Conservation (phyloP, 2,329 filamentous ascomycete species). For the Didymellaceae sp. region DNA sequence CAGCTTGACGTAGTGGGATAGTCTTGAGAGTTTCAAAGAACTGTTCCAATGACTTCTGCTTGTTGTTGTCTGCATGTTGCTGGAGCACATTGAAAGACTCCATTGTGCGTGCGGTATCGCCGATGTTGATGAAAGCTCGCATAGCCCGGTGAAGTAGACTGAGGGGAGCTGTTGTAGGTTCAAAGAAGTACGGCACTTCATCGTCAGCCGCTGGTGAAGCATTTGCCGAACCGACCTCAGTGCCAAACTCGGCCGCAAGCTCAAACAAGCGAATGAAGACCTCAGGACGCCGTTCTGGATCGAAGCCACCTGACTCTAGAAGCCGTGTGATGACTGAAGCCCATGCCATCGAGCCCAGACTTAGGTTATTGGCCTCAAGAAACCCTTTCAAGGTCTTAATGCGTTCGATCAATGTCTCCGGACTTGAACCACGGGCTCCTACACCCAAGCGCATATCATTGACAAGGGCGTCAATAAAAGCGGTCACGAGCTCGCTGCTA, state of each 20-base stretch:
- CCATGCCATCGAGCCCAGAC: slow-evolving; percentile 53
- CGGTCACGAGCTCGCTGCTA: slow-evolving; percentile 64
- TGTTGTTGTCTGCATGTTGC: slow-evolving; percentile 53
- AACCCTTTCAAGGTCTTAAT: slow-evolving; percentile 48
- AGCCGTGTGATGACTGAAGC: slow-evolving; percentile 58
- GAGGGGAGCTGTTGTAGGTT: slow-evolving; percentile 52
- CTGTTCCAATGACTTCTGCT: slow-evolving; percentile 48
- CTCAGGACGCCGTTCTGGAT: slow-evolving; percentile 54
- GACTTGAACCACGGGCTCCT: slow-evolving; percentile 47
- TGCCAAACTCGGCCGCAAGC: slow-evolving; percentile 51
- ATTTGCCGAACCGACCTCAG: slow-evolving; percentile 48
- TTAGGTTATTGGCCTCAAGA: slow-evolving; percentile 46
- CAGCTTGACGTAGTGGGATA: slow-evolving; percentile 21
- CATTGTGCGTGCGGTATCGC: slow-evolving; percentile 49
- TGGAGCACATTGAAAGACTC: slow-evolving; percentile 48
- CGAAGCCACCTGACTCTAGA: slow-evolving; percentile 56
- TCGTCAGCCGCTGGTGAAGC: slow-evolving; percentile 29
- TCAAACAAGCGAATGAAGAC: slow-evolving; percentile 50
- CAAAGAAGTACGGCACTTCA: slow-evolving; percentile 51
- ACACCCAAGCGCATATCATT: slow-evolving; percentile 55
- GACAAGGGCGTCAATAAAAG: slow-evolving; percentile 61
- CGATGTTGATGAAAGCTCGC: slow-evolving; percentile 47
- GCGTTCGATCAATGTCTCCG: slow-evolving; percentile 41
- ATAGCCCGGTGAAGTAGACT: slow-evolving; percentile 54
- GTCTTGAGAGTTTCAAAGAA: slow-evolving; percentile 50